Percentiles rank a stretch among this genome's conserved stretches.
These are phyloP conservation scores for Stereocaulon alpinum DNA, from an alignment of 495 filamentous ascomycete genomes.

Conservation along the genomic window DNA sequence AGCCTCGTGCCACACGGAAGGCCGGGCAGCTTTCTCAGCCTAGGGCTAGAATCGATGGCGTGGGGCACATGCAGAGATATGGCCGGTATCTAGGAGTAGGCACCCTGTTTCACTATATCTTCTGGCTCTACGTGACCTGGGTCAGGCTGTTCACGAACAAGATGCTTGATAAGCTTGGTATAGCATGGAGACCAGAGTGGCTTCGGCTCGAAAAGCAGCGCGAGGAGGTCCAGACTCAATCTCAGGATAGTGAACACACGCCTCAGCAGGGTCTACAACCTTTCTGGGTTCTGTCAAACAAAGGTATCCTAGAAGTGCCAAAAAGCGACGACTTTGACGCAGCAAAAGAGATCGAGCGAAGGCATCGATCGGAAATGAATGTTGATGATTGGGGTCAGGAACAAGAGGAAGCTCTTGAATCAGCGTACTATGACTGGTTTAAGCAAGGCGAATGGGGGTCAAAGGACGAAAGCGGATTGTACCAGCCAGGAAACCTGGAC, in stretches of 20 bases:
- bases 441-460: conserved; percentile 72
- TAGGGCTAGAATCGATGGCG: conserved; percentile 47
- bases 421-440: conserved; percentile 72
- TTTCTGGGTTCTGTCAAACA: conserved; percentile 50
- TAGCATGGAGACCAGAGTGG: conserved; percentile 52
- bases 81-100: conserved; percentile 62
- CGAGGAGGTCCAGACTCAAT: background rate
- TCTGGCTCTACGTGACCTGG: conserved; percentile 52
- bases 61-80: conserved; percentile 65
- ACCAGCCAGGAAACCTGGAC: conserved; percentile 36
- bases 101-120: conserved; percentile 64
- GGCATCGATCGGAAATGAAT: conserved; percentile 27
- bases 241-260: conserved; percentile 19
- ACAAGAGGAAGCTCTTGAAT: conserved; percentile 58
- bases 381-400: conserved; percentile 24
- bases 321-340: conserved; percentile 59
- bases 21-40: conserved; percentile 31
- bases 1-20: conserved; percentile 42
- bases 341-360: conserved; percentile 58
- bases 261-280: conserved; percentile 24
- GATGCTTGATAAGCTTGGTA: conserved; percentile 47
- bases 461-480: conserved; percentile 66
- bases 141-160: conserved; percentile 44
- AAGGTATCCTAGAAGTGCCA: conserved; percentile 47
- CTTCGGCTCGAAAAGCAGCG: conserved; percentile 34